phyloP scores from a whole-genome alignment of 2,329 filamentous ascomycete genomes.

The Grosmannia clavigera region DNA sequence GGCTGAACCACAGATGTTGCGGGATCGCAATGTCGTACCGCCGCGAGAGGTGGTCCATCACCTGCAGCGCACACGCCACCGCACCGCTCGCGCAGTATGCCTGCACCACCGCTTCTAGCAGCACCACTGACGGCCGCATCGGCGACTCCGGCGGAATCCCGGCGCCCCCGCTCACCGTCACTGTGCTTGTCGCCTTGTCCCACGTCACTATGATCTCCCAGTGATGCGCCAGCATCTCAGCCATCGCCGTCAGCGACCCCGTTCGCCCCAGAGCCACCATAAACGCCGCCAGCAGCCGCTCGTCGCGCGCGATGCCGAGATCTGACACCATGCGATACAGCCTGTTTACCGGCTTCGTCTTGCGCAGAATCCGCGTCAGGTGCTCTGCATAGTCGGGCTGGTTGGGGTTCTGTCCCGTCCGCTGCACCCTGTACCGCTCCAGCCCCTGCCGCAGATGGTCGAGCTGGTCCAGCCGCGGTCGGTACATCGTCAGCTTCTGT shows the following conservation, averaged over 20 bases:
- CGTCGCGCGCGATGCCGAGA: conserved; percentile 21
- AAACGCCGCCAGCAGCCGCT: conserved; percentile 26
- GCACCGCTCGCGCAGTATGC: conserved; percentile 54
- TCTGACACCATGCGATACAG: conserved; percentile 18
- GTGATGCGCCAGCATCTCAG: conserved; percentile 17
- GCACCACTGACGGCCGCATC: conserved; percentile 41
- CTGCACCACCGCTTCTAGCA: conserved; percentile 57
- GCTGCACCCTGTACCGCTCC: conserved; percentile 8
- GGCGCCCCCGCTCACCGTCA: conserved; percentile 21
- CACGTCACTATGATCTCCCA: conserved; percentile 17
- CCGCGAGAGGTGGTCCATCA: conserved; percentile 50
- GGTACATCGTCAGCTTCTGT: conserved; percentile 11
- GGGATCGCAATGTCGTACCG: conserved; percentile 47
- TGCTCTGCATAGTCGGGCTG: conserved; percentile 16
- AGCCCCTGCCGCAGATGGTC: conserved; percentile 14
- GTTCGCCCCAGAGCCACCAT: conserved; percentile 30
- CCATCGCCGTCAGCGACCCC: conserved; percentile 21
- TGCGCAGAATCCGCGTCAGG: conserved; percentile 18
- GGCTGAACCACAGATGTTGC: conserved; percentile 46
- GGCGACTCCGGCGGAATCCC: conserved; percentile 35
- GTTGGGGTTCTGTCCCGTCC: conserved; percentile 20
- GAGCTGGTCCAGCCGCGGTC: conserved; percentile 10
- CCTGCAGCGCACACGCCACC: conserved; percentile 41
- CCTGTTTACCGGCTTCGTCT: conserved; percentile 15
- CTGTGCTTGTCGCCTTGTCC: conserved; percentile 6